Conservation (phyloP, 495 filamentous ascomycete genomes). For the Beverwykella pulmonaria region DNA sequence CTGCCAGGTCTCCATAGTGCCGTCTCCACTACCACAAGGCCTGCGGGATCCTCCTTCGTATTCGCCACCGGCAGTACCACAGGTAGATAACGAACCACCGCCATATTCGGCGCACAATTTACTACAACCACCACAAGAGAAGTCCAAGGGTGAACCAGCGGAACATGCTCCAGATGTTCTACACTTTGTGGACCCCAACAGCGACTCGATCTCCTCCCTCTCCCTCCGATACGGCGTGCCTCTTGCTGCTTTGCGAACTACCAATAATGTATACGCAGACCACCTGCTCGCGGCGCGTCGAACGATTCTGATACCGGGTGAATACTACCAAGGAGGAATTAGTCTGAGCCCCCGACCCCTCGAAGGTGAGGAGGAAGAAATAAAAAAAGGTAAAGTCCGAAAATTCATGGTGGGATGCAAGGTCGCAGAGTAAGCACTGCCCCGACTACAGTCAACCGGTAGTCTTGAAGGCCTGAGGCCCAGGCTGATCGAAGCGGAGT, state of each 20-base stretch:
- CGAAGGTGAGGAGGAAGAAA: constrained; percentile 70
- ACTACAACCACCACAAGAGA: constrained; percentile 39
- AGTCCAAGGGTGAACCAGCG: constrained; percentile 27
- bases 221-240: constrained; percentile 70
- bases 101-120: constrained; percentile 45
- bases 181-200: constrained; percentile 66
- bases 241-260: constrained; percentile 54
- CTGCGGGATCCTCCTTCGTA: constrained; percentile 63
- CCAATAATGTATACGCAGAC: constrained; percentile 67
- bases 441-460: background rate
- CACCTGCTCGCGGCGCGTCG: constrained; percentile 66
- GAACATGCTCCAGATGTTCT: constrained; percentile 58
- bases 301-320: constrained; percentile 67
- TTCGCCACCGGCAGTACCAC: constrained; percentile 44
- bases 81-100: constrained; percentile 36
- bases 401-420: constrained; percentile 73
- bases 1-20: constrained; percentile 57
- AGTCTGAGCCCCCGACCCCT: constrained; percentile 66
- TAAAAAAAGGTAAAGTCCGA: constrained; percentile 64
- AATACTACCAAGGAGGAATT: constrained; percentile 63
- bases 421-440: constrained; percentile 60
- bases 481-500: constrained; percentile 35
- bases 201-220: constrained; percentile 65
- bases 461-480: background rate
- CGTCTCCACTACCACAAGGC: constrained; percentile 58